Evolutionary conservation across 140 eudicot species (phyloP), one percentile per base, ranked within the genome.

Genomic region (Stevia rebaudiana): DNA sequence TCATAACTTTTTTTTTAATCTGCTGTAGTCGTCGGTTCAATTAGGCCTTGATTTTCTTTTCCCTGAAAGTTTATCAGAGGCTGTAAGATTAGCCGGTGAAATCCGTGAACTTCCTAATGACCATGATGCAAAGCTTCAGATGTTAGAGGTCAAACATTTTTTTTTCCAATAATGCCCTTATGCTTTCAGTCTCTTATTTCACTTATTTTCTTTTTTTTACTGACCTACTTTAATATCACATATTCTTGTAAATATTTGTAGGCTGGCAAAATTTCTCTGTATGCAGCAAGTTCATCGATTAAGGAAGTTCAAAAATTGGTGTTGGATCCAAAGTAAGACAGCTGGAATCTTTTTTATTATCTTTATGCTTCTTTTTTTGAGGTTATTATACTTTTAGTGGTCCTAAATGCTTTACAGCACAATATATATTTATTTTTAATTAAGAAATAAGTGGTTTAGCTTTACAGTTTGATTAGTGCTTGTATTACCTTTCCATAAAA

Each of bases 281-380:
- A 92, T 74, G 95, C 99, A 47, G 99, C 97, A 54, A 92, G 97
- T 70, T 85, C 97, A 42, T 87, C 95, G 54, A 85, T 92, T 61
- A 92, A 88, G 68, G 97, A 92, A 79, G 99, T 92, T 57, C 95
- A 82, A 55, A 88, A 85, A 61, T 46, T 92, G 83, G 99, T 88
- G 67, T 87, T 92, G 79, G 99, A 92, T 78, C 83, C 96, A 58
- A 92, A 88, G 99, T 92, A 85, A 83, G 97, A 58, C 66, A 58
- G 22, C 61, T 63, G 63, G 43, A 44, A 54, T 37, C 58, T 46
- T 61, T 49, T 46, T 9, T 30, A 28, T 13, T 23, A 33, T 30
- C n/a, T 56, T 78, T 50, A 28, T 64, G 49, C 46, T 73, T 53
- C 35, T 21, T 57, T 74, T 18, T 77, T 40, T 22, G 41, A 21